Percentiles rank a stretch among this genome's conserved stretches.
Conservation (phyloP, 495 filamentous ascomycete genomes). For the Talaromyces stipitatus region DNA sequence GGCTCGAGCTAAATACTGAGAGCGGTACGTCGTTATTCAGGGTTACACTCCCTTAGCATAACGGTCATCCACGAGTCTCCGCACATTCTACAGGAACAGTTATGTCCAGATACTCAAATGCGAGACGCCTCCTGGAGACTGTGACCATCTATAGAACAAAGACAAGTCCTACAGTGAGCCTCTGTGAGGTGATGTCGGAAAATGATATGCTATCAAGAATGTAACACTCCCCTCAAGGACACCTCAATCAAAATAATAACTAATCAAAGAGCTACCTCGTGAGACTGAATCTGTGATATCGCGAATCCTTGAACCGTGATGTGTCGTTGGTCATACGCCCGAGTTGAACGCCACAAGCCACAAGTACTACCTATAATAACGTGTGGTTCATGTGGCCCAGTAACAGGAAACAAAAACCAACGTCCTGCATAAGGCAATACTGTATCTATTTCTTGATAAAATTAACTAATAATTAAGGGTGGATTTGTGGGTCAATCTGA, state of each 20-base stretch:
- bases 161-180: neutral
- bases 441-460: neutral
- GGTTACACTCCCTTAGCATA: slow-evolving; percentile 1
- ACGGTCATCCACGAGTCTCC: neutral
- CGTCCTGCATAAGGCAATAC: neutral
- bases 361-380: neutral
- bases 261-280: neutral
- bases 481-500: neutral
- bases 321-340: neutral
- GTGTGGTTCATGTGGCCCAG: neutral
- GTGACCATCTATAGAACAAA: neutral
- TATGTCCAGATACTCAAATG: neutral
- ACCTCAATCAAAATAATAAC: neutral
- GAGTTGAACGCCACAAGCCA: slow-evolving; percentile 3
- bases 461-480: neutral
- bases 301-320: neutral
- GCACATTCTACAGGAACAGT: neutral
- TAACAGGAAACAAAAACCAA: neutral
- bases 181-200: neutral
- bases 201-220: neutral
- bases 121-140: too few species aligned
- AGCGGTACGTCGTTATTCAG: neutral
- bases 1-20: neutral
- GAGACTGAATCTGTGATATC: neutral
- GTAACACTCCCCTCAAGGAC: neutral